Conservation (phyloP, 805 yeast genomes). For the Cyberlindnera sargentensis region DNA sequence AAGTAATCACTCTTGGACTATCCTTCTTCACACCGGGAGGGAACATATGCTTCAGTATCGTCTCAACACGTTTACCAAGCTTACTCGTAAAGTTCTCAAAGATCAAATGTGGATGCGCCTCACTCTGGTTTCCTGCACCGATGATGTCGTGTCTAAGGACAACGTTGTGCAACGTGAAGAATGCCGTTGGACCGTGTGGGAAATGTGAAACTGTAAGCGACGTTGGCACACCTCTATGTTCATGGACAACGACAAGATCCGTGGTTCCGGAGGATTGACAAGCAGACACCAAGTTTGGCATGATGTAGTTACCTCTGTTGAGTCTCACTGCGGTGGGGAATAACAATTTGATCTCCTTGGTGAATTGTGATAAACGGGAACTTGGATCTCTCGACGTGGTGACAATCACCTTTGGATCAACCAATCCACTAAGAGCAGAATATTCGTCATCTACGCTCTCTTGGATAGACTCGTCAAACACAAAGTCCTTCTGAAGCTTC, state of each 20-base stretch:
- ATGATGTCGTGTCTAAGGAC: slow-evolving; percentile 88
- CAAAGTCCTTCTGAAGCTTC: slow-evolving; percentile 69
- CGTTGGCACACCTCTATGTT: slow-evolving; percentile 97
- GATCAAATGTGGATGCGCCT: slow-evolving; percentile 88
- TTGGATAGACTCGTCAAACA: slow-evolving; percentile 74
- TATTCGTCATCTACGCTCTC: slow-evolving; percentile 86
- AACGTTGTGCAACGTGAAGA: slow-evolving; percentile 90
- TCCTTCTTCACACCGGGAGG: slow-evolving; percentile 96
- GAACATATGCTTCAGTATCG: slow-evolving; percentile 78
- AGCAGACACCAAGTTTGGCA: slow-evolving; percentile 77
- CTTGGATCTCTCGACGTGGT: slow-evolving; percentile 94
- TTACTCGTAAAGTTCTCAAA: slow-evolving; percentile 83
- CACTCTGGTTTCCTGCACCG: slow-evolving; percentile 80
- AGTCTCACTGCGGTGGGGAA: slow-evolving; percentile 86
- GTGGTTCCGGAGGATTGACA: slow-evolving; percentile 77
- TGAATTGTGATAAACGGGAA: slow-evolving; percentile 77
- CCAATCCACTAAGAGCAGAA: slow-evolving; percentile 75
- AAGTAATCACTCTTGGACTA: slow-evolving; percentile 85
- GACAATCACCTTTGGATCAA: slow-evolving; percentile 84
- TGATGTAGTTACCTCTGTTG: slow-evolving; percentile 88
- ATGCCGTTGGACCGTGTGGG: slow-evolving; percentile 97
- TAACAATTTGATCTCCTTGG: slow-evolving; percentile 83
- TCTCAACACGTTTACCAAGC: slow-evolving; percentile 76
- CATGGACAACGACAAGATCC: slow-evolving; percentile 83
- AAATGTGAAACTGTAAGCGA: slow-evolving; percentile 88